phyloP scores from a whole-genome alignment of 139 green algal genomes.

The Coccomyxa sp. region DNA sequence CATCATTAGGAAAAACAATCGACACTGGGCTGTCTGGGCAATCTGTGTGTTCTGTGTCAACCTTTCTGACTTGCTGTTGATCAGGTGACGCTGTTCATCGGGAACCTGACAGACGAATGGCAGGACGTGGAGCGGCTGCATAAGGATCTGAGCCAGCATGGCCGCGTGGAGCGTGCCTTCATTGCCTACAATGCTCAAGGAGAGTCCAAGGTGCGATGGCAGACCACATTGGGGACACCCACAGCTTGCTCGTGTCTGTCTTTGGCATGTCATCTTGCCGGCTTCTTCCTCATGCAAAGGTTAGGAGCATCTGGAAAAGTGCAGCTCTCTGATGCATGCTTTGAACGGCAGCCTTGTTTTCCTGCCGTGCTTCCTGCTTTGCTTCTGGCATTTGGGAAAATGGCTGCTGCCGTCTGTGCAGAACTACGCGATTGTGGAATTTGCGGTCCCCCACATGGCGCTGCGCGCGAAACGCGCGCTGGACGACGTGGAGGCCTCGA shows the following conservation, averaged over 20 bases:
- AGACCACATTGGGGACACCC: background rate
- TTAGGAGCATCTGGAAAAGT: too few species aligned
- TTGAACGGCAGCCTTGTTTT: too few species aligned
- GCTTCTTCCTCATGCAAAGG: too few species aligned
- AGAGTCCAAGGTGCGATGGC: constrained; percentile 2
- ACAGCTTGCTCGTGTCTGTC: background rate
- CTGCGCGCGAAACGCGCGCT: constrained; percentile 11
- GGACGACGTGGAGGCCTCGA: constrained; percentile 12
- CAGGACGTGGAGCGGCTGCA: constrained; percentile 30
- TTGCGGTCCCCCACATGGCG: constrained; percentile 28
- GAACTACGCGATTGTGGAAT: constrained; percentile 64
- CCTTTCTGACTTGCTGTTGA: background rate
- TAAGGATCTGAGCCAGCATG: constrained; percentile 29
- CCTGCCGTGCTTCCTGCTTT: too few species aligned
- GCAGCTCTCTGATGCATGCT: too few species aligned
- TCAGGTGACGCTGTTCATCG: constrained; percentile 46
- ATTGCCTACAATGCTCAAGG: constrained; percentile 51
- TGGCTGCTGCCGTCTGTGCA: background rate
- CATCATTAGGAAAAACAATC: too few species aligned
- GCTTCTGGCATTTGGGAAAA: too few species aligned
- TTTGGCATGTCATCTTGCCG: too few species aligned
- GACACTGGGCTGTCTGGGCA: too few species aligned
- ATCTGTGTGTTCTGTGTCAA: too few species aligned
- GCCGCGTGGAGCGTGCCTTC: constrained; percentile 44
- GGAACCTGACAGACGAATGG: constrained; percentile 39